Base-by-base conservation (phyloP, 2,329 filamentous ascomycete species). In the Colletotrichum echinochloae region DNA sequence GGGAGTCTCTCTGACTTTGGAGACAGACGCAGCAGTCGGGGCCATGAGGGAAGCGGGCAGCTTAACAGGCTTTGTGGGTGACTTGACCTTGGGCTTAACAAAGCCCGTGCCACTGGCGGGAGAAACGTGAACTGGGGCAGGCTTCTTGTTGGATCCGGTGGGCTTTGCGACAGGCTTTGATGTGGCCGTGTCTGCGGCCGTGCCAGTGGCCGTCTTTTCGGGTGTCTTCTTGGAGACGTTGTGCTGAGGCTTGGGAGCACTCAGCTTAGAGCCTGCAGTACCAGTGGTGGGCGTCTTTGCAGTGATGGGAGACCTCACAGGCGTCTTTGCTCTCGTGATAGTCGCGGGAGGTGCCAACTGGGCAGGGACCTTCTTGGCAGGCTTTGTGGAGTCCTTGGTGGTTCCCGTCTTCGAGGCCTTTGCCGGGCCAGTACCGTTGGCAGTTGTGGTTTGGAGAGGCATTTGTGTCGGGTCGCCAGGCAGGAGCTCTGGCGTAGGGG, bases 21-120 rank as follows among this genome's bases (percentile, higher is more conserved):
- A 90, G 20, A 87, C 88, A 1, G 89, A 94, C 0, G 92, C 86
- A 30, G 91, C 88, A 4, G 92, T 94, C 39, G 90, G 91, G 7
- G 91, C 90, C 30, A 86, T 91, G 37, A 94, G 83, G 67, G 91
- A 90, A 12, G 91, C 83, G 11, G 92, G 90, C 1, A 94, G 83
- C 66, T 88, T 88, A 61, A 90, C 83, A 12, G 91, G 91, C 65
- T 89, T 88, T 2, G 92, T 94, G 2, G 90, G 90, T 14, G 92
- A 93, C 79, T 89, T 90, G 49, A 86, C 81, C 77, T 89, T 91
- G 11, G 89, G 87, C 76, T 90, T 91, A 35, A 84, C 81, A 71
- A 87, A 86, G 2, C 80, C 82, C 8, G 82, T 78, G 35, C 81
- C 79, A n/a, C 77, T 71, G 30, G 82, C 71, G 30, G 83, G 76